Evolutionary conservation across 352 stramenopile species (phyloP).

Genomic region (Phytophthora fragariae): DNA sequence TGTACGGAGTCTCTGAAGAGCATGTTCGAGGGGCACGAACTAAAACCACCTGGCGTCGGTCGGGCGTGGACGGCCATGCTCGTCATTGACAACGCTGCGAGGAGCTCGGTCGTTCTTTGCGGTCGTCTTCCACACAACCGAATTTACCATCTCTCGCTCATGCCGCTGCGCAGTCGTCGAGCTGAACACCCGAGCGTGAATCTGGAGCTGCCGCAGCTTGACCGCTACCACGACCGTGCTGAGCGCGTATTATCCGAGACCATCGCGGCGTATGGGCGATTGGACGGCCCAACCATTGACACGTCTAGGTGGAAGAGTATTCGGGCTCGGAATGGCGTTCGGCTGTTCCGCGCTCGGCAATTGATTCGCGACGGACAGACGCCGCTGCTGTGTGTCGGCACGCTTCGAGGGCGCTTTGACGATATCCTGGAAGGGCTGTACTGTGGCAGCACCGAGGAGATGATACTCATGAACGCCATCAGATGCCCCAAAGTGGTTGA

Average conservation of each 20-base stretch:
- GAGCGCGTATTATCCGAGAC: constrained; percentile 47
- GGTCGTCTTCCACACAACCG: background rate
- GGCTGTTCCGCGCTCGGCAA: constrained; percentile 36
- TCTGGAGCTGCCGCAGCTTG: constrained; percentile 41
- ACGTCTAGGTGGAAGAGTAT: constrained; percentile 41
- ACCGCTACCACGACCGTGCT: constrained; percentile 46
- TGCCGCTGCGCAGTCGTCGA: constrained; percentile 37
- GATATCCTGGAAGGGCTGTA: constrained; percentile 48
- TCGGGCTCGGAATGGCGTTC: constrained; percentile 25
- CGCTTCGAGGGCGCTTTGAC: constrained; percentile 39
- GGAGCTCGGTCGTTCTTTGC: background rate
- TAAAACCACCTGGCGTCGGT: background rate
- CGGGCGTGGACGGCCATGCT: background rate
- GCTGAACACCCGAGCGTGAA: constrained; percentile 22
- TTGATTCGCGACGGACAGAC: constrained; percentile 1
- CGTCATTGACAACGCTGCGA: background rate
- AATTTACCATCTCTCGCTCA: constrained; percentile 1
- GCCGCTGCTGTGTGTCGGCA: constrained; percentile 39
- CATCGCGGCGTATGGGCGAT: constrained; percentile 38
- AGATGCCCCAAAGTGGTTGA: constrained; percentile 31
- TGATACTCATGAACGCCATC: constrained; percentile 42
- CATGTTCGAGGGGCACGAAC: background rate
- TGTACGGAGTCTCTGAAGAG: background rate
- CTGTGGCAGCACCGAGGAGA: constrained; percentile 36
- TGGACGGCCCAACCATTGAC: constrained; percentile 32